Percentiles rank a stretch among this genome's conserved stretches.
phyloP scores from a whole-genome alignment of 2,329 filamentous ascomycete species.

The Aspergillus sp. region DNA sequence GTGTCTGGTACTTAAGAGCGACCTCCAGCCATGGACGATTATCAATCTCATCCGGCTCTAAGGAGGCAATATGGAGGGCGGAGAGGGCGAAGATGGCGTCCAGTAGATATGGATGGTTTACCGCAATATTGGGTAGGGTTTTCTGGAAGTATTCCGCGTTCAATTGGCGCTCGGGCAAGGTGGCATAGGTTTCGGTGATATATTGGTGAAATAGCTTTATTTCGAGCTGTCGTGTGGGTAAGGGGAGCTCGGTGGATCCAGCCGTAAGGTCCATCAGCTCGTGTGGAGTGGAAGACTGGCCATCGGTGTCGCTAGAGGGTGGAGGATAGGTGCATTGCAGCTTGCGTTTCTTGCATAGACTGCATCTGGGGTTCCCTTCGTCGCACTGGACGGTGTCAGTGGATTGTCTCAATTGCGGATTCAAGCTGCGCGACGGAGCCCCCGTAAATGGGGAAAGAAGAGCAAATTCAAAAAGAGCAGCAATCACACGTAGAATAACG shows the following conservation, averaged over 20 bases:
- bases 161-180: slow-evolving; percentile 25
- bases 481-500: slow-evolving; percentile 2
- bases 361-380: slow-evolving; percentile 31
- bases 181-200: slow-evolving; percentile 30
- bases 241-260: slow-evolving; percentile 8
- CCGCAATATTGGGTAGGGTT: slow-evolving; percentile 31
- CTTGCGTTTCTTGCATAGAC: slow-evolving; percentile 32
- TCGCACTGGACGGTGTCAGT: slow-evolving; percentile 26
- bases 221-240: slow-evolving; percentile 26
- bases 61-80: slow-evolving; percentile 39
- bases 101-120: slow-evolving; percentile 41
- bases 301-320: slow-evolving; percentile 17
- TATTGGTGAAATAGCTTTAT: slow-evolving; percentile 36
- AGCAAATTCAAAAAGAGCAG: not conserved
- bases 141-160: slow-evolving; percentile 30
- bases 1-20: slow-evolving; percentile 32
- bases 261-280: slow-evolving; percentile 10
- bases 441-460: no score
- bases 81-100: slow-evolving; percentile 41
- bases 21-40: slow-evolving; percentile 29
- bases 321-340: slow-evolving; percentile 32
- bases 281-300: slow-evolving; percentile 16
- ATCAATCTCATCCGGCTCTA: slow-evolving; percentile 22
- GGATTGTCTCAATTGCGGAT: not conserved
- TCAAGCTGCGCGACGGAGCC: no score